Evolutionary conservation across 208 protist genomes (phyloP).

Genomic region (Porcisia deanei): DNA sequence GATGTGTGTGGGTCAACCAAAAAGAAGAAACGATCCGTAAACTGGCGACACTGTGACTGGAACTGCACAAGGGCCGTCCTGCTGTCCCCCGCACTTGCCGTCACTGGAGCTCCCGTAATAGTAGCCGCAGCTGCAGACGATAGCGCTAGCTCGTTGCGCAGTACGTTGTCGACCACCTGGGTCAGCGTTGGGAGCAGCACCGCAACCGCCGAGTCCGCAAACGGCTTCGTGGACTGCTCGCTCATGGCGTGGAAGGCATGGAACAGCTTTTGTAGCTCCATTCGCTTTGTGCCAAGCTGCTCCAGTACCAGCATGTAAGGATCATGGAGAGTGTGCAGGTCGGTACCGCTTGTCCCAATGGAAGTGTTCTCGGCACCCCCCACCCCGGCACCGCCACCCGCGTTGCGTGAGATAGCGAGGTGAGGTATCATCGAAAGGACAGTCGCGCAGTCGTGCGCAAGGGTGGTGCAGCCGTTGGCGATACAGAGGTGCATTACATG

Average conservation of each 20-base stretch:
- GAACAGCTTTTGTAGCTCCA: conserved; percentile 41
- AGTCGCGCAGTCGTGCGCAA: conserved; percentile 55
- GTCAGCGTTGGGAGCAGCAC: conserved; percentile 42
- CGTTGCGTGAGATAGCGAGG: not conserved
- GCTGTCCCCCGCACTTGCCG: conserved; percentile 15
- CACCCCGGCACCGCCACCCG: not conserved
- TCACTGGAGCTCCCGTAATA: not conserved
- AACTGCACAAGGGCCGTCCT: conserved; percentile 28
- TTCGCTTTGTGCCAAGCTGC: conserved; percentile 29
- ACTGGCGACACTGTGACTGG: conserved; percentile 35
- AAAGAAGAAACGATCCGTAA: conserved; percentile 44
- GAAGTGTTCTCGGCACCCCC: too few relatives aligned
- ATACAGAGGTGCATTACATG: conserved; percentile 82
- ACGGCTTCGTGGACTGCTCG: conserved; percentile 41
- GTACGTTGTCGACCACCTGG: conserved; percentile 21
- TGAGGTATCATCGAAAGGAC: conserved; percentile 55
- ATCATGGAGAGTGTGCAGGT: conserved; percentile 11
- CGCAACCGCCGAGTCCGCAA: conserved; percentile 40
- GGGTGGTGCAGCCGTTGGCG: conserved; percentile 62
- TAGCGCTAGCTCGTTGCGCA: conserved; percentile 23
- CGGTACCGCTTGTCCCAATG: not conserved
- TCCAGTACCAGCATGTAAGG: conserved; percentile 19
- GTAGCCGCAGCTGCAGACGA: conserved; percentile 4
- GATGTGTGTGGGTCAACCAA: conserved; percentile 36
- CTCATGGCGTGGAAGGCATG: conserved; percentile 34